Evolutionary conservation across 108 stramenopile species (phyloP), one percentile per base, ranked within the genome.

Genomic region (Cyclotella atomus): DNA sequence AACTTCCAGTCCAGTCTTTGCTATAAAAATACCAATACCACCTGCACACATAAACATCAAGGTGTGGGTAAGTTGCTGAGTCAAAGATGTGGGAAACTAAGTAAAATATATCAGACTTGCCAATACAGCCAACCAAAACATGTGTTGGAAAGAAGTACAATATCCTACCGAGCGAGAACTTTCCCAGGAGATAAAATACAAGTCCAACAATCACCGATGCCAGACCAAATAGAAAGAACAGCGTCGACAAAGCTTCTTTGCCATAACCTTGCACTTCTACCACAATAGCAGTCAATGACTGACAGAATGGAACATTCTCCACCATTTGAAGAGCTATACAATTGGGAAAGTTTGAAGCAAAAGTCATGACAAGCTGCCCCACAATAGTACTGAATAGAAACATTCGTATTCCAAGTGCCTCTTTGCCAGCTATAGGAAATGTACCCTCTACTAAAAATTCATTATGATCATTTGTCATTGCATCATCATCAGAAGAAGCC

Each of bases 111-210:
- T 2, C 3, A 47, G 1, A 45, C 46, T 47, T 6, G 30, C 34
- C 80, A 68, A 96, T 94, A 54, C 88, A 93, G 12, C 93, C 95
- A 30, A 91, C 80, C 35, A 94, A 53, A 14, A 94, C 92, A 47
- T 94, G 95, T 3, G 60, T 78, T 6, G 95, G 95, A 69, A 96
- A 91, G 67, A 83, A 94, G 67, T 94, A 90, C 5, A 93, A 77
- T 2, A 93, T 63, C 6, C 78, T 53, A 12, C 95, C 95, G 54
- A 94, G 28, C 50, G 88, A 64, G 17, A 88, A 84, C 36, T 68
- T 72, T 2, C 95, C 95, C 16, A 93, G 77, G 4, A 70, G 9
- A 38, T 84, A 91, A 76, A 96, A 96, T 9, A 83, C 68, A 14
- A 81, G n/a, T 9, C 91, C 93, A 38, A 91, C 68, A 19, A 94